Percentiles rank a stretch among this genome's conserved stretches.
Evolutionary conservation across 352 stramenopile genomes (phyloP).

Genomic region (Phytophthora fragariaefolia): DNA sequence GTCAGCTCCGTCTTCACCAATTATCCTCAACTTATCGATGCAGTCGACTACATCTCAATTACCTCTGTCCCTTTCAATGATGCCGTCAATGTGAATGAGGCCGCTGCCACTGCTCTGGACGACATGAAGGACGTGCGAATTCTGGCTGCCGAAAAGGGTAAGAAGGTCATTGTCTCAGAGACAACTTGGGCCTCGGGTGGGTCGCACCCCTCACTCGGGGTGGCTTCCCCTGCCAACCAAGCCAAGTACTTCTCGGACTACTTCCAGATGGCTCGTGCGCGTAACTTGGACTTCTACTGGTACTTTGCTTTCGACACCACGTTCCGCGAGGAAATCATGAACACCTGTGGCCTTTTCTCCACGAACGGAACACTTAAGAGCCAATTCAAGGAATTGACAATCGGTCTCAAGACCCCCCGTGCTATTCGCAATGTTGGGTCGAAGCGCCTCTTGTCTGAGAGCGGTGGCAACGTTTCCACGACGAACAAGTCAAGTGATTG

Average conservation of each 20-base stretch:
- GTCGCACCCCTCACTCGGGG: neutral
- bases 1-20: neutral
- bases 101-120: neutral
- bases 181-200: neutral
- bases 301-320: neutral
- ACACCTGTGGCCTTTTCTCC: neutral
- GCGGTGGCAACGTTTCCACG: neutral
- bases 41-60: neutral
- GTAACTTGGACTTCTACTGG: neutral
- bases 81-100: neutral
- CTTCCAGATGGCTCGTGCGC: neutral
- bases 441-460: neutral
- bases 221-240: neutral
- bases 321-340: neutral
- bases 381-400: neutral
- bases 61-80: neutral
- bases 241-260: slow-evolving; percentile 4
- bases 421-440: neutral
- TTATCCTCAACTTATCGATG: neutral
- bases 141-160: neutral
- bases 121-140: neutral
- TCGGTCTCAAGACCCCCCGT: neutral
- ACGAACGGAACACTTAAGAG: neutral
- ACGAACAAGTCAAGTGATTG: neutral
- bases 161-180: neutral